Conservation (phyloP, 768 basidiomycete species). For the Cyclocybe cylindracea region DNA sequence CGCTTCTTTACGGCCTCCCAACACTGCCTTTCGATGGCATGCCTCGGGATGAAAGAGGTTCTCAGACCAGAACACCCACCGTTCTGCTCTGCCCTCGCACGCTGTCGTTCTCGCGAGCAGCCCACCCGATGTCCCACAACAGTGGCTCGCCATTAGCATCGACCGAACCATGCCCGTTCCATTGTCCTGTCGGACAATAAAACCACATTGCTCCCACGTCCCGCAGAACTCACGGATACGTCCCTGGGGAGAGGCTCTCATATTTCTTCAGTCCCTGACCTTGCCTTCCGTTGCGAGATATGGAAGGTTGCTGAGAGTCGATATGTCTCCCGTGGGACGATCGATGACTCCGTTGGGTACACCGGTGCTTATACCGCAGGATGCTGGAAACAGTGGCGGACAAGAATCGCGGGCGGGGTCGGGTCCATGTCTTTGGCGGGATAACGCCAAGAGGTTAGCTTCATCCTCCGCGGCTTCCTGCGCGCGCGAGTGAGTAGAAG, state of each 20-base stretch:
- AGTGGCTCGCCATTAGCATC: constrained; percentile 7
- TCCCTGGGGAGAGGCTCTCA: constrained; percentile 18
- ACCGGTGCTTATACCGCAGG: constrained; percentile 4
- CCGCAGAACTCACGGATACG: constrained; percentile 28
- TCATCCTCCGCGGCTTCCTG: constrained; percentile 6
- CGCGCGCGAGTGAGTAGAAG: constrained; percentile 8
- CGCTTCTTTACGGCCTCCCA: constrained; percentile 13
- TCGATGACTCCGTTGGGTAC: constrained; percentile 17
- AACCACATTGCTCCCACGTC: constrained; percentile 32
- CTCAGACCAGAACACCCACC: constrained; percentile 19
- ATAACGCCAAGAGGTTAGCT: constrained; percentile 8
- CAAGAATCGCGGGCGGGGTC: constrained; percentile 5
- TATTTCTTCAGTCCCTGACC: constrained; percentile 22
- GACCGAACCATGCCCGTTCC: background rate
- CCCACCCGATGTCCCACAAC: constrained; percentile 12
- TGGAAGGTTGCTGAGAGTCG: constrained; percentile 9
- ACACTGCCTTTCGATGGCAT: constrained; percentile 13
- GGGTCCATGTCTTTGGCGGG: background rate
- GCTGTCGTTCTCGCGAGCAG: constrained; percentile 11
- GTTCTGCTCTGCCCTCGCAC: constrained; percentile 17
- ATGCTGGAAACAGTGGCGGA: constrained; percentile 6
- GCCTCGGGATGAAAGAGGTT: constrained; percentile 14
- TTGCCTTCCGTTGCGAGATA: constrained; percentile 6
- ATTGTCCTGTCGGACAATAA: constrained; percentile 21
- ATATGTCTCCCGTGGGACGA: constrained; percentile 17